Evolutionary conservation across 192 early-diverging fungal genomes (phyloP), one percentile per base, ranked within the genome.

Genomic region (Coemansia sp.): DNA sequence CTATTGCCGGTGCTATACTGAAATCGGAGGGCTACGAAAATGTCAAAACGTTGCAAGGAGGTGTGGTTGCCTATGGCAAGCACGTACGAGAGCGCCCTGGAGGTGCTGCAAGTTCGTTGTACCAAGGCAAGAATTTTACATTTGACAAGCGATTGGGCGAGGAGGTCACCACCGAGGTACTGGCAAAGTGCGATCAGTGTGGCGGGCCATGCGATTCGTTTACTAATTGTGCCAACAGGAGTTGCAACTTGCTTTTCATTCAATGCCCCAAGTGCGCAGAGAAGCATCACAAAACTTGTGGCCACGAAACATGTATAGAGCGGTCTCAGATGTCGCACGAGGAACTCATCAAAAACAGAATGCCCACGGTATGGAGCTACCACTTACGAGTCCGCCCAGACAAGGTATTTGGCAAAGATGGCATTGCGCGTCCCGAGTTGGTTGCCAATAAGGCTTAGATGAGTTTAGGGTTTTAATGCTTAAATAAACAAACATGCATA

Each of bases 61-160:
- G 92, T 32, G 84, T 93, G 12, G 89, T 90, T 15, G 91, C 92
- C 5, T 93, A 93, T 51, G 92, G 92, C 3, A 75, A 84, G 25
- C 88, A 85, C 57, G 76, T 90, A 21, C 76, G 78, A 14, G 68
- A 80, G 17, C 80, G 81, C 58, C 21, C 65, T 34, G 53, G 44
- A 9, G 66, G 76, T 9, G 23, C 51, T 2, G 41, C 72, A 9
- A 34, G 67, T 7, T 93, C 92, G 3, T 75, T 91, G 9, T 93
- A 86, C 70, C 77, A 71, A 15, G 92, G 92, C 45, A 92, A 90
- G 27, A 93, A 93, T 69, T 93, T 93, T 71, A 93, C 92, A 2
- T 93, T 93, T 67, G 92, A 93, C 73, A 86, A 87, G 60, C 91
- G 92, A 1, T 66, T 90, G 17, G 90, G 92, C 19, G 92, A 93